Evolutionary conservation across 768 basidiomycete genomes (phyloP), one percentile per base, ranked within the genome.

Genomic region (Serendipita indica): DNA sequence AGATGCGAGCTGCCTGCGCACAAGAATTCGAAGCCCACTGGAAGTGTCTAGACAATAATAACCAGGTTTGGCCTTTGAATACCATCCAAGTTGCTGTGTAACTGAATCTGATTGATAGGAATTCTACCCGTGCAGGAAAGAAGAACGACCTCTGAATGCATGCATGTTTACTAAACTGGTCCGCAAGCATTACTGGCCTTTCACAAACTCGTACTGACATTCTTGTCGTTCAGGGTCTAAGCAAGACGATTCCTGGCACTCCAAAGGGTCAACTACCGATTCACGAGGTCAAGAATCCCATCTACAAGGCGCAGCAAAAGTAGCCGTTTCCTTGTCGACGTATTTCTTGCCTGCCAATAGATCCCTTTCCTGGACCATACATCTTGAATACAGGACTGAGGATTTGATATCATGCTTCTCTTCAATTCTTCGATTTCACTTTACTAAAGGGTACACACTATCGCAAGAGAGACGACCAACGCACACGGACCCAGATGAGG

Each of bases 121-220:
- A 73, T 92, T 87, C 70, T 84, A 84, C 67, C 78, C 76, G 30
- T 99, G 96, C 69, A 85, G 96, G 63, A 84, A 86, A 69, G 83
- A 82, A 2, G 96, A 99, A 70, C 82, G 84, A 62, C 70, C 80
- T 58, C 77, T 97, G 46, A 99, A 98, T 76, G 75, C 82, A 60
- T 98, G 94, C 75, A 88, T 94, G 77, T 93, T 97, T 67, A 85
- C 93, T 71, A 97, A 96, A 69, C 79, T 98, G 64, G 94, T 91
- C 64, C 64, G 88, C 80, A 56, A 22, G 10, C 58, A 35, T 16
- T 54, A n/a, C 49, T 10, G 30, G 30, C n/a, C 20, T 3, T 7
- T 35, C 7, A 22, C 20, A 33, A 33, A 56, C 34, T 18, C 41
- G 39, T 16, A 13, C 45, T 41, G n/a, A 46, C 35, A 43, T 32